phyloP scores from a whole-genome alignment of 78 protist genomes.

The Chrysochromulina tobinii region DNA sequence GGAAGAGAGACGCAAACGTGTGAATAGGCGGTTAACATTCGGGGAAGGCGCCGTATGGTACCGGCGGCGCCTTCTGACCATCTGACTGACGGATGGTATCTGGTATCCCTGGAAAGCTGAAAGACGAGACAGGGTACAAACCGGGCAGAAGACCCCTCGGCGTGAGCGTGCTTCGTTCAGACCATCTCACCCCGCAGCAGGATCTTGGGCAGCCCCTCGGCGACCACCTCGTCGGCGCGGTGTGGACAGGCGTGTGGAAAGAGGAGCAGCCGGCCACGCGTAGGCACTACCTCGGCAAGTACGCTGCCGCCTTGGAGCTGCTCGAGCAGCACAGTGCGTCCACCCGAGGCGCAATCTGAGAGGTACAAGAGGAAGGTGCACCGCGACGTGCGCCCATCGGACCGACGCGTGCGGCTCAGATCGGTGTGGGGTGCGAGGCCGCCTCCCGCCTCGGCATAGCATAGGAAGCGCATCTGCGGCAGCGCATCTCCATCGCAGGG shows the following conservation, averaged over 20 bases:
- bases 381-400: background rate
- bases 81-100: too few species aligned
- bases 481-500: background rate
- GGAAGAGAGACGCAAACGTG: too few species aligned
- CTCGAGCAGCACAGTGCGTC: background rate
- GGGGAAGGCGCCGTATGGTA: too few species aligned
- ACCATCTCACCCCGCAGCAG: constrained; percentile 1
- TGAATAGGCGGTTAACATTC: too few species aligned
- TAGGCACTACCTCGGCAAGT: background rate
- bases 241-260: constrained; percentile 26
- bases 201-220: background rate
- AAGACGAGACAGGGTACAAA: too few species aligned
- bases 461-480: constrained; percentile 8
- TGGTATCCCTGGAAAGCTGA: too few species aligned
- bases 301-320: background rate
- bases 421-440: constrained; percentile 18
- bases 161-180: background rate
- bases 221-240: constrained; percentile 3
- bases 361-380: constrained; percentile 12
- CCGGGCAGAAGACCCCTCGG: too few species aligned
- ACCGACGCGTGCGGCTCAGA: background rate
- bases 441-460: background rate
- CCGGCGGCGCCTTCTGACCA: too few species aligned
- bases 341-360: background rate
- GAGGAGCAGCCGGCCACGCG: constrained; percentile 6